These are phyloP conservation scores for Pseudocercospora fuligena DNA, from an alignment of 2,329 filamentous ascomycete species.

Conservation along the genomic window DNA sequence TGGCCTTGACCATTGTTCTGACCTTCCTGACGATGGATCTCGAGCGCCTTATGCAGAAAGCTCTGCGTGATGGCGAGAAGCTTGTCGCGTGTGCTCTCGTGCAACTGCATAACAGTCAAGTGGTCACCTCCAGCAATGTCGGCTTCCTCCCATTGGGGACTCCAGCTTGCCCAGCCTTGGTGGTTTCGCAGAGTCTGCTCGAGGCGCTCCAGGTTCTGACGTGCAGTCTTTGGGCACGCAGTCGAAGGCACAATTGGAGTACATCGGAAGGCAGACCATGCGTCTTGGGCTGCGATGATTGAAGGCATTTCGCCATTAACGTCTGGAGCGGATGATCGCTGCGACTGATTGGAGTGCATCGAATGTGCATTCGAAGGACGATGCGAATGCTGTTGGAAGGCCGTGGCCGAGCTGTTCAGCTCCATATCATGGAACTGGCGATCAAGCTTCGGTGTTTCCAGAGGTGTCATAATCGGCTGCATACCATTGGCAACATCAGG, in stretches of 20 bases:
- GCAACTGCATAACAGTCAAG: constrained; percentile 54
- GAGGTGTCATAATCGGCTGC: constrained; percentile 50
- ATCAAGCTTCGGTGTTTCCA: constrained; percentile 54
- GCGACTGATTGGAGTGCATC: constrained; percentile 25
- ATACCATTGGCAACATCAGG: constrained; percentile 47
- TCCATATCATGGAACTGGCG: constrained; percentile 54
- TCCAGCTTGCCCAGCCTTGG: constrained; percentile 58
- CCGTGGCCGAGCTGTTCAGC: constrained; percentile 48
- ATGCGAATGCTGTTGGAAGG: constrained; percentile 45
- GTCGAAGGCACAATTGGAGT: constrained; percentile 54
- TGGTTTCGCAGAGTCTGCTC: constrained; percentile 58
- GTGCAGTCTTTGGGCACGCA: constrained; percentile 57
- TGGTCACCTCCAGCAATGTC: constrained; percentile 54
- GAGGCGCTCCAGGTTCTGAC: constrained; percentile 56
- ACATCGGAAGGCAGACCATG: constrained; percentile 59
- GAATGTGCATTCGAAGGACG: constrained; percentile 38
- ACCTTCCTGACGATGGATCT: constrained; percentile 62
- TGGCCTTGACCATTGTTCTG: constrained; percentile 23
- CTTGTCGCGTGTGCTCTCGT: constrained; percentile 66
- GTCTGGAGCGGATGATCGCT: constrained; percentile 29
- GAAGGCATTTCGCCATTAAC: constrained; percentile 48
- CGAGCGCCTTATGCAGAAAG: constrained; percentile 72
- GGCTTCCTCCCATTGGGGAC: constrained; percentile 54
- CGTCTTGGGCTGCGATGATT: constrained; percentile 56
- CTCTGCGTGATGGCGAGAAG: constrained; percentile 73